These are phyloP conservation scores for Magnaporthiopsis incrustans DNA, from an alignment of 2,329 filamentous ascomycete species.

Conservation along the genomic window DNA sequence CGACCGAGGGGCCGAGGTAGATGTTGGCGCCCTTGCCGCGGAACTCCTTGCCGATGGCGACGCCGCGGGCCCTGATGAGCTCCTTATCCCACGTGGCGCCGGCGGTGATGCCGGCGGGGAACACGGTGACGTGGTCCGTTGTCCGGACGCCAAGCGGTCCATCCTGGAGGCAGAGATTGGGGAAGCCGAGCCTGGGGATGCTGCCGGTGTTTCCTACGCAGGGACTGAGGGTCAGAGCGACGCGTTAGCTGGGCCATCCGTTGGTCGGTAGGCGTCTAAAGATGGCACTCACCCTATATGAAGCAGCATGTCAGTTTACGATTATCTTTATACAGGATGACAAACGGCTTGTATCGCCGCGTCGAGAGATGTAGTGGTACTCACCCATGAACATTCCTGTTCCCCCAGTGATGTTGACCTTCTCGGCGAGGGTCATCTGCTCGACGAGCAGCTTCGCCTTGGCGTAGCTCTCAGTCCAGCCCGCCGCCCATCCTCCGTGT, in stretches of 20 bases:
- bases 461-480: conserved; percentile 62
- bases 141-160: conserved; percentile 62
- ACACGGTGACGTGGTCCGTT: conserved; percentile 68
- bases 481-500: conserved; percentile 60
- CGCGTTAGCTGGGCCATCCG: conserved; percentile 8
- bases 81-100: conserved; percentile 70
- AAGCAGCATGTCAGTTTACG: background rate
- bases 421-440: conserved; percentile 73
- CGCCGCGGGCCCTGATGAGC: conserved; percentile 59
- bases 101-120: conserved; percentile 70
- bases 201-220: conserved; percentile 74
- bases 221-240: conserved; percentile 30
- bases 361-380: conserved; percentile 11
- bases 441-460: conserved; percentile 62
- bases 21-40: conserved; percentile 67
- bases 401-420: conserved; percentile 68
- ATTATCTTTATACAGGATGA: too few species aligned
- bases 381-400: conserved; percentile 62
- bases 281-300: conserved; percentile 15
- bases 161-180: conserved; percentile 65
- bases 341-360: background rate
- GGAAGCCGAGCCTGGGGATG: conserved; percentile 61
- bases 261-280: background rate
- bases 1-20: conserved; percentile 62
- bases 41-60: conserved; percentile 62